Conservation (phyloP, 2,329 filamentous ascomycete genomes). For the Neonectria neomacrospora region DNA sequence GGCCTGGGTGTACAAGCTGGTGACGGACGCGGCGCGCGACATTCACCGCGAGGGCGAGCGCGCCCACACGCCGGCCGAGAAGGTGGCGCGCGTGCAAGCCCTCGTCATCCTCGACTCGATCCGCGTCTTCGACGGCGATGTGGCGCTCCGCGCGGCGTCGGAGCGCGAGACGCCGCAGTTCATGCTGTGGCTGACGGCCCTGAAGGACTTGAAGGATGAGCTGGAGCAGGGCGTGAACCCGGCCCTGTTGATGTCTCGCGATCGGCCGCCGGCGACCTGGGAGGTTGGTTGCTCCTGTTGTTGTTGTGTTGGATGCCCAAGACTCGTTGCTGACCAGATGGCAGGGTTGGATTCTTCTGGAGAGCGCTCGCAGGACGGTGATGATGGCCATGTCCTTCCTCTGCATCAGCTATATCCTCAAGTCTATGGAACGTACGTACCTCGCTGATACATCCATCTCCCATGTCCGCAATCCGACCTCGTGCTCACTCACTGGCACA, state of each 20-base stretch:
- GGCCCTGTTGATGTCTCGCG: conserved; percentile 37
- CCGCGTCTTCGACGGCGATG: conserved; percentile 57
- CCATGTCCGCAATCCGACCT: neutral
- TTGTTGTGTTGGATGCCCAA: neutral
- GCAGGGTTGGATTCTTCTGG: conserved; percentile 55
- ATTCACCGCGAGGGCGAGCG: conserved; percentile 51
- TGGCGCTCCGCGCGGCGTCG: conserved; percentile 53
- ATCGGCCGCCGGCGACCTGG: conserved; percentile 54
- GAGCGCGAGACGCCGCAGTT: conserved; percentile 53
- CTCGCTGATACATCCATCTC: neutral
- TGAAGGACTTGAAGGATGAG: conserved; percentile 49
- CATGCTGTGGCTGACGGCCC: conserved; percentile 51
- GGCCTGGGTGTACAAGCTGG: conserved; percentile 52
- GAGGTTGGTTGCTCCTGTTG: conserved; percentile 47
- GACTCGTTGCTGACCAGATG: conserved; percentile 11
- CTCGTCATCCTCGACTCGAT: conserved; percentile 55
- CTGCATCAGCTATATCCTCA: conserved; percentile 50
- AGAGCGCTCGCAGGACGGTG: conserved; percentile 54
- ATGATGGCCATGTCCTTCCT: conserved; percentile 49
- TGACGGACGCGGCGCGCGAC: conserved; percentile 52
- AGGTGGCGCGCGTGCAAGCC: conserved; percentile 57
- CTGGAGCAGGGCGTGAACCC: conserved; percentile 46
- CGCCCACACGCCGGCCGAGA: conserved; percentile 49
- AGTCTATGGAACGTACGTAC: conserved; percentile 46
- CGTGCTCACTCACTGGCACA: conserved; percentile 1